Base-by-base conservation (phyloP, 2,329 filamentous ascomycete species). In the Tothia fuscella region DNA sequence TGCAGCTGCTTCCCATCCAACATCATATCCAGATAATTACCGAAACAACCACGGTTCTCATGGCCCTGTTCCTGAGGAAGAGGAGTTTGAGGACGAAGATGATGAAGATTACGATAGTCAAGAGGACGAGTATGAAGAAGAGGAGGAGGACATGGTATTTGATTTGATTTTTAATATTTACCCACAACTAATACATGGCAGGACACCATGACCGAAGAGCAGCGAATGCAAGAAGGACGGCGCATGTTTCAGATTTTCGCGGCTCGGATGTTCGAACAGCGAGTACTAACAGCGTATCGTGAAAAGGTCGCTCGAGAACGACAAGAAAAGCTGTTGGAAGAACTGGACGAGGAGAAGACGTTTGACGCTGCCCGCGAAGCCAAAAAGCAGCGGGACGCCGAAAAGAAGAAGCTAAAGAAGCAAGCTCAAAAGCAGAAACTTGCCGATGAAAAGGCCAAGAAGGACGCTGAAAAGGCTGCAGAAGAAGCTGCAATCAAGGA, bases 161-260 rank as follows among this genome's bases (percentile, higher is more conserved):
- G 52, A 56, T 22, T 55, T 57, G 50, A 47, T 54, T 58, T 51
- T 17, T n/a, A 12, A 5, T 16, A 20, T 12, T 32, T 22, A 28
- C 45, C 44, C 38, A 49, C 57, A 47, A 56, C 66, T 68, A 56
- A 63, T 53, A 46, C 49, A 35, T 46, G 48, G 46, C 64, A 96
- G 89, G 88, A 93, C 58, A 78, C 82, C 49, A 91, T 96, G 85
- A 95, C 87, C 39, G 89, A 96, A 67, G 86, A 94, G 65, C 88
- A 96, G 68, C 83, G 91, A 47, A 96, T 98, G 91, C 88, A 96
- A 60, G 91, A 98, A 68, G 91, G 91, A 47, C 78, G 91, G 43
- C 76, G 89, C 51, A 98, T 98, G 91, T 98, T 98, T 59, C 91
- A 98, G 61, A 96, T 98, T 60, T 98, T 98, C 62, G 91, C 91